Evolutionary conservation across 345 rosid genomes (phyloP).

Genomic region (Hypericum androsaemum): DNA sequence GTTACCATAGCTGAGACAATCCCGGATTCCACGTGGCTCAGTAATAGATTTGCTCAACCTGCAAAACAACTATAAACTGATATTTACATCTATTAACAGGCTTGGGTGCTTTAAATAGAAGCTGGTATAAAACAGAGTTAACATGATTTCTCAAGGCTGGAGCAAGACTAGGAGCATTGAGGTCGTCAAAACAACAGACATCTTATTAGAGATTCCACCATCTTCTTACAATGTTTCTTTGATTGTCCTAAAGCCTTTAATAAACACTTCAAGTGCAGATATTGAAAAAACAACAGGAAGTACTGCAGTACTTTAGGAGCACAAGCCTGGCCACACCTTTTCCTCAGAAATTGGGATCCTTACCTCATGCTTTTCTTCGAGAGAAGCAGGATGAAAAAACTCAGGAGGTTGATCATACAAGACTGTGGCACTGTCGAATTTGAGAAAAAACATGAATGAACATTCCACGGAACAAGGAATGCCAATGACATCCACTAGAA

Average conservation of each 20-base stretch:
- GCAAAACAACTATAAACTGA: slow-evolving; percentile 53
- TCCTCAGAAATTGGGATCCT: background rate
- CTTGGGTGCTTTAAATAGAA: too few species aligned
- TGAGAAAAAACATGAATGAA: background rate
- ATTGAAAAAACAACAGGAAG: slow-evolving; percentile 2
- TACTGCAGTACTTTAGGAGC: too few species aligned
- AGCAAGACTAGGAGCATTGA: too few species aligned
- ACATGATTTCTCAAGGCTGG: background rate
- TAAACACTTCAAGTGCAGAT: too few species aligned
- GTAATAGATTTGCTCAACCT: slow-evolving; percentile 50
- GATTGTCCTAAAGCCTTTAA: too few species aligned
- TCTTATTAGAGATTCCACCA: too few species aligned
- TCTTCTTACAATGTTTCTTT: too few species aligned
- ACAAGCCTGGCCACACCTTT: too few species aligned
- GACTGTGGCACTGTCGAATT: slow-evolving; percentile 53
- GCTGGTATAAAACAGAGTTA: too few species aligned
- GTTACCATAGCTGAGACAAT: slow-evolving; percentile 59
- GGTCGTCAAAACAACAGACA: too few species aligned
- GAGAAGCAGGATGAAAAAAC: slow-evolving; percentile 64
- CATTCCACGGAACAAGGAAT: slow-evolving; percentile 5
- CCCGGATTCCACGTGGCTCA: slow-evolving; percentile 45
- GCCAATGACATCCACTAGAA: slow-evolving; percentile 6
- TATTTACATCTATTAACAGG: too few species aligned
- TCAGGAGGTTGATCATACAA: slow-evolving; percentile 96
- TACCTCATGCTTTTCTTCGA: slow-evolving; percentile 76